Evolutionary conservation across 257 asterid species (phyloP), one percentile per base, ranked within the genome.

Genomic region (Solanum sejunctum): DNA sequence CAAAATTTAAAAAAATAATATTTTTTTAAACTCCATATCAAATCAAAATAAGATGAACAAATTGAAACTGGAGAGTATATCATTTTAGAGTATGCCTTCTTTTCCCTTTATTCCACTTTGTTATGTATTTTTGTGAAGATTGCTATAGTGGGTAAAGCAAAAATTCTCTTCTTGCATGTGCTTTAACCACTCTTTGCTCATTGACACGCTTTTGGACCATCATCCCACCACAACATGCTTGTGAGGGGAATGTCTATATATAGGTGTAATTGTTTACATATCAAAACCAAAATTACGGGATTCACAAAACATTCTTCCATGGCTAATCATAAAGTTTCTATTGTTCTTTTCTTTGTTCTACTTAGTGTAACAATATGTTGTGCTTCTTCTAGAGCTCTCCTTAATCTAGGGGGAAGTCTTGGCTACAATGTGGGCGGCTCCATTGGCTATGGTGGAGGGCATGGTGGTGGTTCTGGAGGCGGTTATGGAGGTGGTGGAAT

Each of bases 371-470:
- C 88, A 0, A 20, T 92, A 6, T 90, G 91, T 85, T 90, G 93
- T 3, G 97, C 94, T 8, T 93, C 93, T 63, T 66, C 81, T 63
- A 93, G 97, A 93, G 85, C 89, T 79, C 93, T 94, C 78, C 86
- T 89, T 71, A 54, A 66, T 45, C 32, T 49, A 13, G 88, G 73
- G 20, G 95, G 86, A 58, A 86, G 86, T 55, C 71, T 61, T 51
- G 88, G 83, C 1, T 54, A 21, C 86, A 89, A 81, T 54, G 72
- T 39, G 72, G 85, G 77, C n/a, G 82, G 54, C 28, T 58, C 54
- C 16, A 20, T 80, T 51, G 87, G 81, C 56, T 85, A 84, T 67
- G 85, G 88, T 60, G 88, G 45, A 2, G 83, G 77, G n/a, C 43
- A 12, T 51, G 88, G 57, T 81, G 89, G 82, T 41, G 91, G 91